Percentiles rank a stretch among this genome's conserved stretches.
phyloP scores from a whole-genome alignment of 2,329 filamentous ascomycete genomes.

The Diaporthe nobilis region DNA sequence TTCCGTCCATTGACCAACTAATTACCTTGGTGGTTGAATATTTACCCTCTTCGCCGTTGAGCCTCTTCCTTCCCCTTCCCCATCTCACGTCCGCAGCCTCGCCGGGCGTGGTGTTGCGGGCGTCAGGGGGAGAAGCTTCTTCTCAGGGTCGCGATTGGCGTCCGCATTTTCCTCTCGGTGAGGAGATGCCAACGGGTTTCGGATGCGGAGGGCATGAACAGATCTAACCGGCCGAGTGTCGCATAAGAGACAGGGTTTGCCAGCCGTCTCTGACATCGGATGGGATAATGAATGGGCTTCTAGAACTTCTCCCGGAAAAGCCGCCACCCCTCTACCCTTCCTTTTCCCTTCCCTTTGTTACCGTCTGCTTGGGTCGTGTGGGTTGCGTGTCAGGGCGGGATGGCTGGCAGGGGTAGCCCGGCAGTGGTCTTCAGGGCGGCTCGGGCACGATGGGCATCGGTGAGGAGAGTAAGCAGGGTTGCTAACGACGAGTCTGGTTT shows the following conservation, averaged over 20 bases:
- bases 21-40: no score
- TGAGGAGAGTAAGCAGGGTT: background rate
- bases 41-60: no score
- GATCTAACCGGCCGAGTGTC: constrained; percentile 18
- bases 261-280: background rate
- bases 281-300: background rate
- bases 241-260: constrained; percentile 19
- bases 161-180: background rate
- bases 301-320: constrained; percentile 7
- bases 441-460: background rate
- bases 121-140: background rate
- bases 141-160: constrained; percentile 6
- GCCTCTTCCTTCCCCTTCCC: background rate
- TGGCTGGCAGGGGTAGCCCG: constrained; percentile 15
- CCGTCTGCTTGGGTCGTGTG: constrained; percentile 2
- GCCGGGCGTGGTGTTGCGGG: background rate
- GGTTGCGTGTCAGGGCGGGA: constrained; percentile 7
- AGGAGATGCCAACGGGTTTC: constrained; percentile 14
- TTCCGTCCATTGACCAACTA: background rate
- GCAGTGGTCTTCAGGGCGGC: no score
- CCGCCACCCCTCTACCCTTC: background rate
- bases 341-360: background rate
- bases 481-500: background rate
- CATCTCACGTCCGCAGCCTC: background rate
- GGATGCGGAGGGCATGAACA: constrained; percentile 23